These are phyloP conservation scores for Fusarium brevicatenulatum DNA, from an alignment of 2,329 filamentous ascomycete species.

Conservation along the genomic window DNA sequence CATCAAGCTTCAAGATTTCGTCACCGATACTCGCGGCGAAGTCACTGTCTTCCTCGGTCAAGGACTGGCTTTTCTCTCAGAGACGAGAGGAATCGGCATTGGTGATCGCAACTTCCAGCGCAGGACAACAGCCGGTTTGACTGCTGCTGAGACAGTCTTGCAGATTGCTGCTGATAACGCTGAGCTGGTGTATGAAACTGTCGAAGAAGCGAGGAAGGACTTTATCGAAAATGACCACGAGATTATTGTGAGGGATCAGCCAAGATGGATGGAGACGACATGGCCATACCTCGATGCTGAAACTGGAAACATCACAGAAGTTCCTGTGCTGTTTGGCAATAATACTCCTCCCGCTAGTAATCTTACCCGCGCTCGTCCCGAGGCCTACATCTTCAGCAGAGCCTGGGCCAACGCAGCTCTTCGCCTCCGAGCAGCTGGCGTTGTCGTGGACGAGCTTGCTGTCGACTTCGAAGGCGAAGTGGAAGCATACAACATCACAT, in stretches of 20 bases:
- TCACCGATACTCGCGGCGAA: conserved; percentile 45
- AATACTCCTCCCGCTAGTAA: conserved; percentile 43
- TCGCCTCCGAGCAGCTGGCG: conserved; percentile 39
- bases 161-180: conserved; percentile 46
- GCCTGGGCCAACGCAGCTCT: conserved; percentile 44
- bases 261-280: conserved; percentile 22
- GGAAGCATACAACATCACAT: conserved; percentile 43
- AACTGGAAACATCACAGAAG: conserved; percentile 40
- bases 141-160: conserved; percentile 39
- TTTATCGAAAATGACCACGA: conserved; percentile 40
- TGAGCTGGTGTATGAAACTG: conserved; percentile 37
- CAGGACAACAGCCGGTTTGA: conserved; percentile 44
- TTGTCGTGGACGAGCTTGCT: conserved; percentile 39
- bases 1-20: conserved; percentile 43
- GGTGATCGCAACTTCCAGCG: conserved; percentile 46
- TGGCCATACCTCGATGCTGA: conserved; percentile 39
- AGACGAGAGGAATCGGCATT: conserved; percentile 47
- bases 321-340: conserved; percentile 43
- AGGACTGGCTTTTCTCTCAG: conserved; percentile 45
- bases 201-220: conserved; percentile 40
- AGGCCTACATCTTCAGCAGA: conserved; percentile 46
- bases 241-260: conserved; percentile 39
- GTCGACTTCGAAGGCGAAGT: conserved; percentile 40
- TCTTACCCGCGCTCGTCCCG: conserved; percentile 44
- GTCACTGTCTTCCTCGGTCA: conserved; percentile 44